Evolutionary conservation across 176 grass and related monocot genomes (phyloP).

Genomic region (Avena insularis): DNA sequence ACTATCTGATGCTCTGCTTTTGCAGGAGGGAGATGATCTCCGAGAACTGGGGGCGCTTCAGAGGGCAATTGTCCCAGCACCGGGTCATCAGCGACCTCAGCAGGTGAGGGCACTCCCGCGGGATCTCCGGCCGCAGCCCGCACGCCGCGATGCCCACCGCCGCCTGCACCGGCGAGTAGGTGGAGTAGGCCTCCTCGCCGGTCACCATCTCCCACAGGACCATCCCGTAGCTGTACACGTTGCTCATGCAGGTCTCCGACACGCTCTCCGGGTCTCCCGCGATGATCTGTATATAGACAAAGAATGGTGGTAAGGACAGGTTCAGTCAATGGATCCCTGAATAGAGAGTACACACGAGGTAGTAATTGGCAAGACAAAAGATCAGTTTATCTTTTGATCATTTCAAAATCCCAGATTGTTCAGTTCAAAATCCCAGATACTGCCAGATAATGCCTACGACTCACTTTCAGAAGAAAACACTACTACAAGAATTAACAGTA

Average conservation of each 20-base stretch:
- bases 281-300: slow-evolving; percentile 61
- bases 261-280: slow-evolving; percentile 91
- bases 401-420: no score
- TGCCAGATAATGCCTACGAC: not conserved
- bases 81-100: slow-evolving; percentile 82
- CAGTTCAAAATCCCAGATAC: not conserved
- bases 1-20: slow-evolving; percentile 81
- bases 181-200: slow-evolving; percentile 91
- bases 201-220: slow-evolving; percentile 93
- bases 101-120: slow-evolving; percentile 78
- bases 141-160: slow-evolving; percentile 93
- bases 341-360: no score
- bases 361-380: no score
- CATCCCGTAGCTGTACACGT: slow-evolving; percentile 96
- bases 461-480: slow-evolving; percentile 28
- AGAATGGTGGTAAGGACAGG: slow-evolving; percentile 10
- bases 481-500: slow-evolving; percentile 1
- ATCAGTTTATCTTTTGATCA: no score
- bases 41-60: slow-evolving; percentile 83
- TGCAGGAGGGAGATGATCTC: slow-evolving; percentile 81
- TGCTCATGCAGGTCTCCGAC: slow-evolving; percentile 94
- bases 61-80: slow-evolving; percentile 86
- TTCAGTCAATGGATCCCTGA: not conserved
- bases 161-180: slow-evolving; percentile 95
- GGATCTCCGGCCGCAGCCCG: slow-evolving; percentile 91